Base-by-base conservation (phyloP, 1,139 yeast genomes). In the Blastobotrys buckinghamii region DNA sequence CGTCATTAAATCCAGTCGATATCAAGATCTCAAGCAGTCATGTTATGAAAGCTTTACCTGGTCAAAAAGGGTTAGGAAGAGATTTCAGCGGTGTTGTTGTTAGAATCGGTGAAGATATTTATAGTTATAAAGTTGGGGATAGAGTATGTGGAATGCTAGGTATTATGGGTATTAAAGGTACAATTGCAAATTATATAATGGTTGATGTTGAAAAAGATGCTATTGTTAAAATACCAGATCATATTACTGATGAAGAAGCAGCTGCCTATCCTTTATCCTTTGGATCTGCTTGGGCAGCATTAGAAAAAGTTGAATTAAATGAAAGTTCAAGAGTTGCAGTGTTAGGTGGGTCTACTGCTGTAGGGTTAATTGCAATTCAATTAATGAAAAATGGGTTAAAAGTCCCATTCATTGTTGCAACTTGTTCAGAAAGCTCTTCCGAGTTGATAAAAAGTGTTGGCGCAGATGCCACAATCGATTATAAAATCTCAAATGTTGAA, bases 341-440 rank as follows among this genome's bases (percentile, higher is more conserved):
- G 37, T 71, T 84, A 51, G 95, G 95, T 41, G 92, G 84, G 13
- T 79, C 86, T 4, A 78, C 94, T 1, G 71, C 82, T 13, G 84
- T 84, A 6, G 95, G 92, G 1, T 65, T 79, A 52, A 75, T 71
- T 65, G 74, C 76, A 2, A 70, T 80, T 27, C 88, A 82, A 60
- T 59, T 84, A 20, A 75, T 81, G 20, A 80, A 77, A 55, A 61
- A 69, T 16, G 63, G 68, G 50, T 75, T 72, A 53, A 47, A 49
- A 3, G 74, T 77, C 2, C 64, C 63, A 37, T 73, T 74, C 47
- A 69, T 81, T 12, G 77, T 77, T 1, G 76, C 72, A 2, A 71
- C 64, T 5, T 74, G 79, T 55, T 74, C 78, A 7, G 53, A 68
- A 0, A 53, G 59, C 1, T 68, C 82, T 16, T 65, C 66, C 9